These are phyloP conservation scores for Cercospora sesami DNA, from an alignment of 2,329 filamentous ascomycete genomes.

Conservation along the genomic window DNA sequence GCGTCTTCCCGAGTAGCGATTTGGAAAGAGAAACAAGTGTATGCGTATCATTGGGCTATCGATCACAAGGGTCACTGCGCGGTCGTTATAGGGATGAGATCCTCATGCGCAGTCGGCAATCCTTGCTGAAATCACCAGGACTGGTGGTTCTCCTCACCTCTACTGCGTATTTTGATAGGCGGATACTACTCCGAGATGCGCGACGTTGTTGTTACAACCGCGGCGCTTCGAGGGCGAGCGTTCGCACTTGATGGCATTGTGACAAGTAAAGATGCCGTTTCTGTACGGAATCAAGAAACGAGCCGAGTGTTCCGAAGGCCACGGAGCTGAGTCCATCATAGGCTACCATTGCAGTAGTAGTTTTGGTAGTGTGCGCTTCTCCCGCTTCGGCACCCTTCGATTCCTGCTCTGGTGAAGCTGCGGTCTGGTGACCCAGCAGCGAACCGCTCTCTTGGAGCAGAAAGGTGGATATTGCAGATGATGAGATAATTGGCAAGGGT, in stretches of 20 bases:
- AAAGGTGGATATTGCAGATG: neutral
- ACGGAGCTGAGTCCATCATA: slow-evolving; percentile 3
- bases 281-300: neutral
- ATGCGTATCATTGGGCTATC: neutral
- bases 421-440: neutral
- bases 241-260: neutral
- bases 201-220: neutral
- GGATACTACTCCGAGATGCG: neutral
- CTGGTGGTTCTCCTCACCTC: slow-evolving; percentile 2
- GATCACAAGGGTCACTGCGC: neutral
- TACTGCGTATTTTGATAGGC: neutral
- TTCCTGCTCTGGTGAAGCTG: neutral
- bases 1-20: neutral
- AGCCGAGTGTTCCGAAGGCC: neutral
- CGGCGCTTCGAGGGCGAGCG: neutral
- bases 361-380: neutral
- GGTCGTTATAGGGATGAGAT: neutral
- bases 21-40: neutral
- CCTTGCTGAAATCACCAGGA: neutral
- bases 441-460: neutral
- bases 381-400: neutral
- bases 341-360: neutral
- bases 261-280: neutral
- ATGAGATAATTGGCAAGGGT: neutral
- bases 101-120: neutral